Evolutionary conservation across 2,329 filamentous ascomycete species (phyloP).

Genomic region (Didymella sp.): DNA sequence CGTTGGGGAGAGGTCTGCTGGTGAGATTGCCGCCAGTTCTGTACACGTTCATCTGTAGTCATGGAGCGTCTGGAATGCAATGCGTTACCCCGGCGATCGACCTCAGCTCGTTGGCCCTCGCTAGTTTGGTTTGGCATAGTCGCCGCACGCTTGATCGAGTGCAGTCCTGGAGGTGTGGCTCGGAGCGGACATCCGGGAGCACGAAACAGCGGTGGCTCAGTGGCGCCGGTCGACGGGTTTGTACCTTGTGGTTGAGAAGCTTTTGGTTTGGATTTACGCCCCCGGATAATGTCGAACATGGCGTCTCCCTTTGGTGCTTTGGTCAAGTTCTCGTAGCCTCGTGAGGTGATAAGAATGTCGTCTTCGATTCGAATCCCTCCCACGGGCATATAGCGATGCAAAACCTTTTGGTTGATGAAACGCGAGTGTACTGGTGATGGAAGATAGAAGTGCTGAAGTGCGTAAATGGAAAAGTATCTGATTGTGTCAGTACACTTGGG

Average conservation of each 20-base stretch:
- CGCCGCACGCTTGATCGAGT: constrained; percentile 28
- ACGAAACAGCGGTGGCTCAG: constrained; percentile 24
- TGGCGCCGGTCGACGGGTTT: not conserved
- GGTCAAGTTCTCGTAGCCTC: constrained; percentile 75
- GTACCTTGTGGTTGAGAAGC: not conserved
- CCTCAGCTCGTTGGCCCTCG: not conserved
- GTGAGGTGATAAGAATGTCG: constrained; percentile 74
- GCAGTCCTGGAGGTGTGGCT: constrained; percentile 20
- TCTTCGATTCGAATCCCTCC: constrained; percentile 77
- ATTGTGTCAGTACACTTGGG: constrained; percentile 35
- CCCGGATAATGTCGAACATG: constrained; percentile 63
- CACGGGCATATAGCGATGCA: constrained; percentile 83
- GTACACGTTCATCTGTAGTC: constrained; percentile 35
- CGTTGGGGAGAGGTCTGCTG: not conserved
- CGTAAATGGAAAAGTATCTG: constrained; percentile 92
- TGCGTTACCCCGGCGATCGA: constrained; percentile 30
- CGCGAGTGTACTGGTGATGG: constrained; percentile 73
- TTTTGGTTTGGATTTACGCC: not conserved
- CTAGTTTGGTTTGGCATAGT: constrained; percentile 33
- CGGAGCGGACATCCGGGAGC: constrained; percentile 38
- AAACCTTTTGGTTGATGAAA: constrained; percentile 76
- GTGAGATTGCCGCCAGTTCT: constrained; percentile 25
- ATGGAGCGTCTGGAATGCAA: constrained; percentile 31
- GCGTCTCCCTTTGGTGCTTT: constrained; percentile 73
- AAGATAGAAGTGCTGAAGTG: constrained; percentile 77